Conservation (phyloP, 768 basidiomycete species). For the Lentinula guzmanii region DNA sequence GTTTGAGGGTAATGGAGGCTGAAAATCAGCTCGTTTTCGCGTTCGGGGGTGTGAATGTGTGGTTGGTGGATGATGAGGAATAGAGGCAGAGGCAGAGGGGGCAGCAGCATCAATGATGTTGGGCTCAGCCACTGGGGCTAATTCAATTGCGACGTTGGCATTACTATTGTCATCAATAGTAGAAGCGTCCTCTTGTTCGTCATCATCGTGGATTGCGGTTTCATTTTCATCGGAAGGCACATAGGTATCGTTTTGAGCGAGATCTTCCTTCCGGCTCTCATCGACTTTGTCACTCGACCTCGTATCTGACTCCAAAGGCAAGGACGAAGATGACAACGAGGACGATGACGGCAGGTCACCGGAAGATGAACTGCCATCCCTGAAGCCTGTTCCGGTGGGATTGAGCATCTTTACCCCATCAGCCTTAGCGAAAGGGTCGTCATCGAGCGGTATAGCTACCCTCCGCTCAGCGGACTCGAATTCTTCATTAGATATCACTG, state of each 20-base stretch:
- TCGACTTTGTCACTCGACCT: background rate
- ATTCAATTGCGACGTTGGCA: background rate
- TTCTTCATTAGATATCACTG: constrained; percentile 11
- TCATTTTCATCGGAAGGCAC: background rate
- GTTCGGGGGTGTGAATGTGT: background rate
- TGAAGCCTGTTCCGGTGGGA: constrained; percentile 3
- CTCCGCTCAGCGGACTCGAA: background rate
- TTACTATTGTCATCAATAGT: background rate
- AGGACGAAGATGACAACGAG: background rate
- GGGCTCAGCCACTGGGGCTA: background rate
- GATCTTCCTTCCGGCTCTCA: background rate
- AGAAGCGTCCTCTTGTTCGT: background rate
- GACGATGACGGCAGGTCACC: background rate
- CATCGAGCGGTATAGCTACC: constrained; percentile 35
- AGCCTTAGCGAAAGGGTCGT: constrained; percentile 52
- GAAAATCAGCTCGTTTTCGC: background rate
- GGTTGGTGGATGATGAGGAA: background rate
- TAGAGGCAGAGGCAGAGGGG: background rate
- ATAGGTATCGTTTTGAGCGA: background rate
- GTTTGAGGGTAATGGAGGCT: background rate
- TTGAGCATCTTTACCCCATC: constrained; percentile 47
- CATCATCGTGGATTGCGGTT: background rate
- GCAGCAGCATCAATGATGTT: background rate
- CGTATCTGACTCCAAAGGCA: background rate
- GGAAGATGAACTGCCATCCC: background rate